Percentiles rank a stretch among this genome's conserved stretches.
phyloP scores from a whole-genome alignment of 208 protist genomes.

The Tritrichomonas foetus region DNA sequence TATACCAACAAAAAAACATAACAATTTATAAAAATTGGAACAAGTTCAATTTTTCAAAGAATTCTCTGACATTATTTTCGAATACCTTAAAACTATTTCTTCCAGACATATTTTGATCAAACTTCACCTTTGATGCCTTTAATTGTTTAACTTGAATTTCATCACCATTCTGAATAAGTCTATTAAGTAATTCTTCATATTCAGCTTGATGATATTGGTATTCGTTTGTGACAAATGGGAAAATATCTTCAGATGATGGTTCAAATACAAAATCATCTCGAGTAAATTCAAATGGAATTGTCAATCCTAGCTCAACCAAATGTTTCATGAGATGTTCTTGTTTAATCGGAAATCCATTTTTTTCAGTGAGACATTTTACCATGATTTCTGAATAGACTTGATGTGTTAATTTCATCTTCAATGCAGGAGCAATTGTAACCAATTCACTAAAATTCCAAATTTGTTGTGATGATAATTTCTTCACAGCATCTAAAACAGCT shows the following conservation, averaged over 20 bases:
- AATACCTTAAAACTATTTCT: not conserved
- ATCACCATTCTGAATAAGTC: not conserved
- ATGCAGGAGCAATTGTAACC: not conserved
- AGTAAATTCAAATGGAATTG: not conserved
- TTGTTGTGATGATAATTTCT: not conserved
- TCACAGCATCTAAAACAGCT: not conserved
- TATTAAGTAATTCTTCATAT: not conserved
- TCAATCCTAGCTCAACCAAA: not conserved
- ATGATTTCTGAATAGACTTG: not conserved
- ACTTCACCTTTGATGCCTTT: not conserved
- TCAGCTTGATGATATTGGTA: not conserved
- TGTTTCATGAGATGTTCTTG: not conserved
- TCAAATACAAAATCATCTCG: not conserved
- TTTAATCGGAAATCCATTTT: not conserved
- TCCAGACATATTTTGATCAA: not conserved
- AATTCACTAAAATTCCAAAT: not conserved
- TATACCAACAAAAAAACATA: not conserved
- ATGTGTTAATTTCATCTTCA: not conserved
- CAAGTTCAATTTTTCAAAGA: not conserved
- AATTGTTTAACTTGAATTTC: conserved; percentile 15
- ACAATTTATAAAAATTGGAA: conserved; percentile 2
- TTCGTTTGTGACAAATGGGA: not conserved
- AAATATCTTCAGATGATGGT: not conserved
- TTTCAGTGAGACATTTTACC: not conserved
- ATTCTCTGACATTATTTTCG: not conserved